Percentiles rank a stretch among this genome's conserved stretches.
These are phyloP conservation scores for Pseudomassariella vexata DNA, from an alignment of 2,329 filamentous ascomycete genomes.

Conservation along the genomic window DNA sequence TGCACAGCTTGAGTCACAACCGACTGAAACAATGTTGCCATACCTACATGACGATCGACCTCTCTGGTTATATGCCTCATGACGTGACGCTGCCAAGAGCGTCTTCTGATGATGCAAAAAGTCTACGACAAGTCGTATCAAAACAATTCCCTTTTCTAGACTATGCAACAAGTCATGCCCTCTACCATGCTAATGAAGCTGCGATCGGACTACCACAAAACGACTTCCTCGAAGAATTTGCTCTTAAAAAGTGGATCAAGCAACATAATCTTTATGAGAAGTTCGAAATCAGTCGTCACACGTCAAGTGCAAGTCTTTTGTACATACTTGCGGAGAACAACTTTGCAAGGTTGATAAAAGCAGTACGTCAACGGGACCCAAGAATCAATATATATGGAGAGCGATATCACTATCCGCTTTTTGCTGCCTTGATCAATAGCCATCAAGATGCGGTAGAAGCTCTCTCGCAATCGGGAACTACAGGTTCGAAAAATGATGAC, in stretches of 20 bases:
- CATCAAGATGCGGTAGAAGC: too few relatives aligned
- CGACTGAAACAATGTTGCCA: constrained; percentile 30
- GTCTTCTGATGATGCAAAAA: too few relatives aligned
- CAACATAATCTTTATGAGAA: constrained; percentile 8
- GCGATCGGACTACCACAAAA: constrained; percentile 5
- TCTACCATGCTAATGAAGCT: constrained; percentile 11
- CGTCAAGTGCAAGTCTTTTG: constrained; percentile 4
- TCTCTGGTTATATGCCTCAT: too few relatives aligned
- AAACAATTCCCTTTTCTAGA: constrained; percentile 9
- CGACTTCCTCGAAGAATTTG: constrained; percentile 6
- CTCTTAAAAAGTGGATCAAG: constrained; percentile 5
- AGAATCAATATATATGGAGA: neutral
- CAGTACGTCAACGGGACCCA: neutral
- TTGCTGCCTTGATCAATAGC: too few relatives aligned
- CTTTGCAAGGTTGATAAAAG: neutral
- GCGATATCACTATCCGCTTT: constrained; percentile 1
- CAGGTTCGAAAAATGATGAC: too few relatives aligned
- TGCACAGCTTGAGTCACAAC: constrained; percentile 32
- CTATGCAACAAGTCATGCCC: constrained; percentile 5
- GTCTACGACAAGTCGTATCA: neutral
- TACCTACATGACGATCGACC: constrained; percentile 4
- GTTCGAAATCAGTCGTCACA: constrained; percentile 6
- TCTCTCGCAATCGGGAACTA: too few relatives aligned
- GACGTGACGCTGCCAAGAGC: too few relatives aligned
- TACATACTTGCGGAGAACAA: constrained; percentile 12